Conservation (phyloP, 371 early-diverging fungal genomes). For the Mortierella polycephala region DNA sequence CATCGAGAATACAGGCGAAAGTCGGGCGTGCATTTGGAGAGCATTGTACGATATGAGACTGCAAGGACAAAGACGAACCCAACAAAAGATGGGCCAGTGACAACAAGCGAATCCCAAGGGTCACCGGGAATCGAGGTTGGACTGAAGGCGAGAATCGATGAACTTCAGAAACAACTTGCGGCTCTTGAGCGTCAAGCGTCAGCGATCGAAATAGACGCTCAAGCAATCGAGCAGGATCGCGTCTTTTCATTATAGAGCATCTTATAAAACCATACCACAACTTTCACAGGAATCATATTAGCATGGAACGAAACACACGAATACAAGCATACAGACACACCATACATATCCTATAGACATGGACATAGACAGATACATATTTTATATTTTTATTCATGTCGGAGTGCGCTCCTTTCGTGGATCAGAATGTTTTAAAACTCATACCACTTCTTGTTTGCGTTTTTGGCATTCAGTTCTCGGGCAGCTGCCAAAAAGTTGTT, state of each 20-base stretch:
- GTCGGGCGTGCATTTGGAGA: background rate
- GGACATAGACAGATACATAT: background rate
- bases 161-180: conserved; percentile 36
- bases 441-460: conserved; percentile 67
- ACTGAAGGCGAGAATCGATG: conserved; percentile 29
- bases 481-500: conserved; percentile 65
- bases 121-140: conserved; percentile 13
- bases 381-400: too few relatives aligned
- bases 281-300: too few relatives aligned
- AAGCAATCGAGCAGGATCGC: conserved; percentile 5
- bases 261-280: too few relatives aligned
- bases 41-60: background rate
- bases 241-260: background rate
- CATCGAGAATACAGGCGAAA: conserved; percentile 18
- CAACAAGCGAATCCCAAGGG: background rate
- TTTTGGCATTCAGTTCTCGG: conserved; percentile 65
- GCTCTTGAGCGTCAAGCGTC: conserved; percentile 21
- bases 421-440: conserved; percentile 51
- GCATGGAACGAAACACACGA: background rate
- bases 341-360: background rate
- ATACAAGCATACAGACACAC: background rate
- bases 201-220: conserved; percentile 2
- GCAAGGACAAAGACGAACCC: background rate
- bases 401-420: background rate
- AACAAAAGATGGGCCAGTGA: conserved; percentile 9